These are phyloP conservation scores for Wickerhamomyces mucosus DNA, from an alignment of 805 yeast species.

Conservation along the genomic window DNA sequence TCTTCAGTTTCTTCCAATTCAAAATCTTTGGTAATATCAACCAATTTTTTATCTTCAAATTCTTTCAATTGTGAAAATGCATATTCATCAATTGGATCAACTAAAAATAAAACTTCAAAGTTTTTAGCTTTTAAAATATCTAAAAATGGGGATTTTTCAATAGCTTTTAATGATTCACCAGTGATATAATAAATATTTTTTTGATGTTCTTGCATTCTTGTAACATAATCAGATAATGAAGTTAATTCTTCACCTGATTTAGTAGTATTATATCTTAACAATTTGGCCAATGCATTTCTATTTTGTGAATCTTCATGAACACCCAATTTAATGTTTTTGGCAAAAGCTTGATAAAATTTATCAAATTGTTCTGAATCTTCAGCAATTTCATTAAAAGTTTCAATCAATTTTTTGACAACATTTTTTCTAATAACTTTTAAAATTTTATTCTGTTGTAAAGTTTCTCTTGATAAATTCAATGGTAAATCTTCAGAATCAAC, in stretches of 20 bases:
- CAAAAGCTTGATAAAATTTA: conserved; percentile 95
- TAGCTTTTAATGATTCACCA: conserved; percentile 96
- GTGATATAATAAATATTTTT: conserved; percentile 99
- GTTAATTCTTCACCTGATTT: conserved; percentile 91
- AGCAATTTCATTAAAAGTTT: conserved; percentile 98
- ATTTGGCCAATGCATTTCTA: conserved; percentile 92
- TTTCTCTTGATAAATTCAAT: conserved; percentile 98
- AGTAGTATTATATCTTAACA: conserved; percentile 94
- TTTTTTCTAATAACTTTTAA: conserved; percentile 99
- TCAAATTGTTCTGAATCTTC: conserved; percentile 98
- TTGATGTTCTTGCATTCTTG: conserved; percentile 99
- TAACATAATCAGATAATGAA: conserved; percentile 92
- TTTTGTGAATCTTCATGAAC: conserved; percentile 98
- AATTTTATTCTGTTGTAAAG: conserved; percentile 99
- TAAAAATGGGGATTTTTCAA: conserved; percentile 98
- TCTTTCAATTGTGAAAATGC: conserved; percentile 99
- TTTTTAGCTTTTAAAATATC: conserved; percentile 97
- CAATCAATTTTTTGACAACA: conserved; percentile 96
- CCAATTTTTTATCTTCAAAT: conserved; percentile 98
- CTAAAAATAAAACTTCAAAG: conserved; percentile 95
- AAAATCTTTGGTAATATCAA: conserved; percentile 98
- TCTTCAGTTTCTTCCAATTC: conserved; percentile 98
- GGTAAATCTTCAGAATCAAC: conserved; percentile 99
- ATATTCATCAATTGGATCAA: conserved; percentile 99
- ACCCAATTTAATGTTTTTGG: conserved; percentile 98